Conservation (phyloP, 2,329 filamentous ascomycete genomes). For the Arachnomyces sp. region DNA sequence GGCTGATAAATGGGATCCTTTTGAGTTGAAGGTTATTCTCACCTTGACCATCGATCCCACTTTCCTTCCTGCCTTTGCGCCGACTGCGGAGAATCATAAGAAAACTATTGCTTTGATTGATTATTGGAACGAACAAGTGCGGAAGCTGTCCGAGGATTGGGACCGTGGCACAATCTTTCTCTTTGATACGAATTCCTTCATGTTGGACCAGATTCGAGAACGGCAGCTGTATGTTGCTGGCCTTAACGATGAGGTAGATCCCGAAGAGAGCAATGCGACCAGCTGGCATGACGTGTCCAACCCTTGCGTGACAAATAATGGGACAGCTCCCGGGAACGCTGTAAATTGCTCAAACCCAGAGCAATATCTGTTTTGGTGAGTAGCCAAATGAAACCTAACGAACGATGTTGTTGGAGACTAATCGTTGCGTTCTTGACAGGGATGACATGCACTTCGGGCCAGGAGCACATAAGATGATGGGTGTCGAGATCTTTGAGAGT, state of each 20-base stretch:
- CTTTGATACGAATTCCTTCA: slow-evolving; percentile 33
- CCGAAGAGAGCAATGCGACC: slow-evolving; percentile 25
- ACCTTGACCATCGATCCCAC: slow-evolving; percentile 33
- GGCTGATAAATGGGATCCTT: slow-evolving; percentile 20
- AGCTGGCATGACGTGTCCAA: slow-evolving; percentile 31
- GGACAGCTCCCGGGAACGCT: slow-evolving; percentile 18
- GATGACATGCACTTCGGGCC: slow-evolving; percentile 35
- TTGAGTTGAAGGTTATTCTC: slow-evolving; percentile 30
- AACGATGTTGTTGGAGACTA: background rate
- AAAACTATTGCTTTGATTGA: slow-evolving; percentile 25
- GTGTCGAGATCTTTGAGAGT: slow-evolving; percentile 29
- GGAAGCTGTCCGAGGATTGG: slow-evolving; percentile 25
- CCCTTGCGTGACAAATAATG: slow-evolving; percentile 21
- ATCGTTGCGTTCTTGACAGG: slow-evolving; percentile 19
- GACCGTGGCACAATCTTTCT: slow-evolving; percentile 27
- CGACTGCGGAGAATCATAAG: slow-evolving; percentile 24
- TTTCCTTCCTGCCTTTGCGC: slow-evolving; percentile 30
- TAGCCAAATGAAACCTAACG: slow-evolving; percentile 1
- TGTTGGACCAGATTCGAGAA: slow-evolving; percentile 32
- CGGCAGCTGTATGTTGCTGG: slow-evolving; percentile 30
- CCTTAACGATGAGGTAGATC: slow-evolving; percentile 27
- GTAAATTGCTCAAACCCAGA: slow-evolving; percentile 28
- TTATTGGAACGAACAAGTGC: slow-evolving; percentile 29
- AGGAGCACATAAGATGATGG: slow-evolving; percentile 31
- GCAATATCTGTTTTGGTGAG: slow-evolving; percentile 36